A percentile compares a stretch with the other conserved stretches of the same genome.
Conservation (phyloP, 2,329 filamentous ascomycete species). For the Huntiella omanensis region DNA sequence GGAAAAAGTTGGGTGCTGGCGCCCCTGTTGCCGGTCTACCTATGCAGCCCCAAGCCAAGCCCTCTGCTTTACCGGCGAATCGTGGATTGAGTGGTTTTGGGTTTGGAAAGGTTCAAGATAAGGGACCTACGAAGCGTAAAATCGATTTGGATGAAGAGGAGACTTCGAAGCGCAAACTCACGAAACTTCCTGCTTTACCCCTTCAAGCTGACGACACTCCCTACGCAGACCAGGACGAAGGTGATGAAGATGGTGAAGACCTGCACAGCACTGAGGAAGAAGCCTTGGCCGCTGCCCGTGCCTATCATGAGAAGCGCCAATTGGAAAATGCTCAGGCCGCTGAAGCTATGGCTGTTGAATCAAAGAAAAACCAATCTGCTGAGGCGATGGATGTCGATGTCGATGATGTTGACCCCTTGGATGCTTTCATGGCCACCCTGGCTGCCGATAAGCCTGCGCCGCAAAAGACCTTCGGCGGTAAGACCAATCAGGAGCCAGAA, state of each 20-base stretch:
- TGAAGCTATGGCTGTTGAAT: slow-evolving; percentile 12
- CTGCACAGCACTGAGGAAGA: slow-evolving; percentile 76
- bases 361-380: slow-evolving; percentile 13
- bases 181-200: slow-evolving; percentile 66
- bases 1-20: slow-evolving; percentile 22
- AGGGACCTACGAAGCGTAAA: slow-evolving; percentile 50
- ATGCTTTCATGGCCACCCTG: slow-evolving; percentile 83
- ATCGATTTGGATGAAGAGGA: slow-evolving; percentile 81
- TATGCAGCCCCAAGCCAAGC: slow-evolving; percentile 17
- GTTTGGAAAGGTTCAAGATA: slow-evolving; percentile 52
- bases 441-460: slow-evolving; percentile 24
- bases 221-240: slow-evolving; percentile 44
- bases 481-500: slow-evolving; percentile 50
- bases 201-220: slow-evolving; percentile 43
- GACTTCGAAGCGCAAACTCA: slow-evolving; percentile 68
- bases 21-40: slow-evolving; percentile 1
- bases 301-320: slow-evolving; percentile 63
- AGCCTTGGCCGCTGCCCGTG: slow-evolving; percentile 64
- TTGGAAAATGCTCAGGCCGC: slow-evolving; percentile 22
- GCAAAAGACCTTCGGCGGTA: slow-evolving; percentile 14
- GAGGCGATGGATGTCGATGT: slow-evolving; percentile 40
- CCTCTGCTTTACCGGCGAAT: slow-evolving; percentile 43
- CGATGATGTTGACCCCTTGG: slow-evolving; percentile 59
- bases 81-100: slow-evolving; percentile 66
- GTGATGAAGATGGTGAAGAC: slow-evolving; percentile 54